phyloP scores from a whole-genome alignment of 2,329 filamentous ascomycete species.

The Bipolaris zeicola region DNA sequence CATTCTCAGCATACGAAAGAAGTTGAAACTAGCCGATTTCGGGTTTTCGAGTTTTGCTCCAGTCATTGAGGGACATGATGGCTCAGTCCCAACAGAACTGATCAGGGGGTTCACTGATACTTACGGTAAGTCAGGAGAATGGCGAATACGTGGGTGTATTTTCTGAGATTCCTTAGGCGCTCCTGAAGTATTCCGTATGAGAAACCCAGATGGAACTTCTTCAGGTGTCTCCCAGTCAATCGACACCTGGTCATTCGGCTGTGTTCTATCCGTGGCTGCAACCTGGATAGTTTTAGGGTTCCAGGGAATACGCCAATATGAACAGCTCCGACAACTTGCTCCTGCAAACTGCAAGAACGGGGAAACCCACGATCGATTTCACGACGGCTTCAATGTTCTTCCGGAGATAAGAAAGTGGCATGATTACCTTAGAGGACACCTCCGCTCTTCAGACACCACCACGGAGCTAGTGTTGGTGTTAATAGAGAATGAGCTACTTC shows the following conservation, averaged over 20 bases:
- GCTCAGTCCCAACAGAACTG: neutral
- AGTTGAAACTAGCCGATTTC: constrained; percentile 50
- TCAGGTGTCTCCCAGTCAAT: constrained; percentile 32
- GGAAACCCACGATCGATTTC: neutral
- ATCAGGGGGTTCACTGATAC: constrained; percentile 43
- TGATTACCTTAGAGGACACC: neutral
- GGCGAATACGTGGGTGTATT: neutral
- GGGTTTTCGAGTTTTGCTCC: constrained; percentile 41
- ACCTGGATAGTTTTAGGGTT: constrained; percentile 47
- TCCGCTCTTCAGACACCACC: neutral
- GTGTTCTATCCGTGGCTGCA: constrained; percentile 49
- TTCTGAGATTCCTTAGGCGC: constrained; percentile 9
- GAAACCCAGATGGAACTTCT: constrained; percentile 1
- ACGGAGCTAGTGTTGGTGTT: neutral
- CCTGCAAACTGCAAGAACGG: neutral
- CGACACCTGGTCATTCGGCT: constrained; percentile 50
- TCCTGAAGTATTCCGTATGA: constrained; percentile 21
- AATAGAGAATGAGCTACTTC: neutral
- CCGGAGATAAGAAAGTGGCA: neutral
- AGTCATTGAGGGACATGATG: constrained; percentile 4
- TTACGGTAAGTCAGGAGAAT: constrained; percentile 36
- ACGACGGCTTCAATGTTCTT: neutral
- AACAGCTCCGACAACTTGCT: constrained; percentile 12
- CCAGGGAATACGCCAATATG: constrained; percentile 39
- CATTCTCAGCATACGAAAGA: constrained; percentile 45